Conservation (phyloP, 2,329 filamentous ascomycete species). For the Triangularia verruculosa region DNA sequence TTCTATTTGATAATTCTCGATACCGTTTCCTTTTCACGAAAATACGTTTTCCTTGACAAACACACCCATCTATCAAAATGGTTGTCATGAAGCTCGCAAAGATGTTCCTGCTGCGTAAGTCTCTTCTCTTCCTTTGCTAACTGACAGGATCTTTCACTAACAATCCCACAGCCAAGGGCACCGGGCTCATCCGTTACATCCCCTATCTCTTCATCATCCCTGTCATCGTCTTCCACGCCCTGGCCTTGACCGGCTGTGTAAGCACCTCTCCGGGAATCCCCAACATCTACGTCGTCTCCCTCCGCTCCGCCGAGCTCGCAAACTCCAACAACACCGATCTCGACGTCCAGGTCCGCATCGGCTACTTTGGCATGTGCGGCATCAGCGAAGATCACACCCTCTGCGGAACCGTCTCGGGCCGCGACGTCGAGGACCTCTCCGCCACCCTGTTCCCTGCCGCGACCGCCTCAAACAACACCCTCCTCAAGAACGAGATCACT, state of each 20-base stretch:
- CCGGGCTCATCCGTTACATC: neutral
- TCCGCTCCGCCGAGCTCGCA: conserved; percentile 12
- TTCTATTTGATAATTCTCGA: neutral
- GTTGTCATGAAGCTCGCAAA: conserved; percentile 13
- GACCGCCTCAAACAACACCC: conserved; percentile 5
- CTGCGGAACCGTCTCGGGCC: conserved; percentile 24
- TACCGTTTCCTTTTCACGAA: neutral
- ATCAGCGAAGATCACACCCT: conserved; percentile 17
- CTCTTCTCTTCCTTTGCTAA: neutral
- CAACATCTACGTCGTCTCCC: conserved; percentile 28
- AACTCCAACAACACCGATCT: conserved; percentile 17
- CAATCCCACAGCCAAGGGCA: conserved; percentile 4
- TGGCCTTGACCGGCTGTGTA: conserved; percentile 28
- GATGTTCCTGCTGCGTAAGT: conserved; percentile 21
- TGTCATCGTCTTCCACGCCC: conserved; percentile 24
- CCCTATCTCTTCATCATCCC: conserved; percentile 25
- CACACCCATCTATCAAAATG: conserved; percentile 16
- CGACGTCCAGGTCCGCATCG: conserved; percentile 25
- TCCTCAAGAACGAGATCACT: conserved; percentile 6
- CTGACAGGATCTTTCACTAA: conserved; percentile 3
- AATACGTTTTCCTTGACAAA: neutral
- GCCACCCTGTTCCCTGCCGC: conserved; percentile 23
- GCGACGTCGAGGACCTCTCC: conserved; percentile 15
- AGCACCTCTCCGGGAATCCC: conserved; percentile 28
- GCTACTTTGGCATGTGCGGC: conserved; percentile 30